Evolutionary conservation across 192 early-diverging fungal genomes (phyloP).

Genomic region (Kickxella alabastrina): DNA sequence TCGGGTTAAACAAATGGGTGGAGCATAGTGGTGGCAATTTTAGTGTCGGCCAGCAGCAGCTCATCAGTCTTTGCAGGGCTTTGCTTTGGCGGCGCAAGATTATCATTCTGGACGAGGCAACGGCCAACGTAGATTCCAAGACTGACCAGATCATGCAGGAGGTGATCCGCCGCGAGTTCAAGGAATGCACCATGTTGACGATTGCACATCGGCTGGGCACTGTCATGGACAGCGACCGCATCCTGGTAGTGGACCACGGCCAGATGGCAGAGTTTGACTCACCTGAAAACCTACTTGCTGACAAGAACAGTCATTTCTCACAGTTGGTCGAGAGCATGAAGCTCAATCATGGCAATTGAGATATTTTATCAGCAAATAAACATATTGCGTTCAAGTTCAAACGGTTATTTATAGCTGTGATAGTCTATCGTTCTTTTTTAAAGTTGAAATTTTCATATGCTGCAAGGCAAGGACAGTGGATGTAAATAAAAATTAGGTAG

Average conservation of each 20-base stretch:
- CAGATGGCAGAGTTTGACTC: conserved; percentile 53
- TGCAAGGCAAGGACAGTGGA: no score
- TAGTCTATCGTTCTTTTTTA: no score
- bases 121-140: conserved; percentile 18
- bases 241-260: conserved; percentile 57
- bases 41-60: conserved; percentile 70
- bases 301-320: conserved; percentile 58
- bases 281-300: conserved; percentile 45
- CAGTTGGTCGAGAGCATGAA: conserved; percentile 2
- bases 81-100: conserved; percentile 61
- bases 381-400: no score
- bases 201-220: conserved; percentile 64
- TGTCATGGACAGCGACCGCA: conserved; percentile 50
- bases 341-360: background rate
- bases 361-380: background rate
- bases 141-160: conserved; percentile 55
- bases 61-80: conserved; percentile 70
- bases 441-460: no score
- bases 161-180: conserved; percentile 55
- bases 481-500: background rate
- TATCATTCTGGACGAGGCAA: conserved; percentile 63
- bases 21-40: conserved; percentile 61
- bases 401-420: no score
- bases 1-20: conserved; percentile 43
- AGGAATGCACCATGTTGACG: conserved; percentile 57